Base-by-base conservation (phyloP, 1,139 yeast genomes). In the Ashbya aceris region DNA sequence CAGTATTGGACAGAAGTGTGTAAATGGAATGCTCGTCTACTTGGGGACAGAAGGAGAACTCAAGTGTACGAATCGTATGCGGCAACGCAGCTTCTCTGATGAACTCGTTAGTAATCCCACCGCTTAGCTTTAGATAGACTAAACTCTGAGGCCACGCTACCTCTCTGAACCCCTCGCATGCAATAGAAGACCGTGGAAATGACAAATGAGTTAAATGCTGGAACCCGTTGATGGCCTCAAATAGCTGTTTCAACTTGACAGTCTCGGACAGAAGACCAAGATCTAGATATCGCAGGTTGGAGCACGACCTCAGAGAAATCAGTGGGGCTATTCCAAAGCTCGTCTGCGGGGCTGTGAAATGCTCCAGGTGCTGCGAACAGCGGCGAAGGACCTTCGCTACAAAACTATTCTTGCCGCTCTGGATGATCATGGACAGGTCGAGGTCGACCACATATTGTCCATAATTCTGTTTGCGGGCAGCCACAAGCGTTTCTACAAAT, bases 301-400 rank as follows among this genome's bases (percentile, higher is more conserved):
- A 66, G 61, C 98, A 91, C 40, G 79, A 70, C 45, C 83, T 75
- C 40, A 91, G 67, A 37, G 94, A 81, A 14, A 86, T 73, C 51
- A 89, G 65, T 0, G 97, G 96, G 1, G 95, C 85, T 45, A 81
- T 73, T 0, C 97, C 97, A 67, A 91, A 89, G 65, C 95, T 83
- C 30, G 96, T 82, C 57, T 89, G 97, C 1, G 97, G 96, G 0
- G 97, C 96, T 7, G 83, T 76, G 55, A 91, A 87, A 9, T 70
- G 67, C 49, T 77, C 72, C 40, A 91, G 64, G 39, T 71, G 71
- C 20, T 70, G 62, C 8, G 86, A 73, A 44, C 95, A 83, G 37
- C 95, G 69, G 54, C 94, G 75, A 44, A 91, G 65, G 5, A 91
- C 59, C 50, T 83, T 81, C 1, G 96, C 85, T 14, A 91, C 89